Percentiles rank a stretch among this genome's conserved stretches.
These are phyloP conservation scores for Spiromastix sp. DNA, from an alignment of 2,329 filamentous ascomycete genomes.

Conservation along the genomic window DNA sequence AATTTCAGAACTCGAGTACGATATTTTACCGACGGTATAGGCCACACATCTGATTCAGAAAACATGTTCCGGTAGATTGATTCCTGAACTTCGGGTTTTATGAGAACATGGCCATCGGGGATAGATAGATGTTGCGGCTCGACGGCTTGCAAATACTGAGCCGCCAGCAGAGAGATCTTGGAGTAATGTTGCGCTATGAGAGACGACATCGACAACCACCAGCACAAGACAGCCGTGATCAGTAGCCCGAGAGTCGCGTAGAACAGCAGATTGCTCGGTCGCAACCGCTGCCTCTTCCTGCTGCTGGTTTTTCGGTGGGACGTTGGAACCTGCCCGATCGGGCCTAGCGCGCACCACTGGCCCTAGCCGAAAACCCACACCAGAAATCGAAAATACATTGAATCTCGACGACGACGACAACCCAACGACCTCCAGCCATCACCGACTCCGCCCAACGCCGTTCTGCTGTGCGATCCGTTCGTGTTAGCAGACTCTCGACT, in stretches of 20 bases:
- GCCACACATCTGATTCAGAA: conserved; percentile 42
- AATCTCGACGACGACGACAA: conserved; percentile 20
- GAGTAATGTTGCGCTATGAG: conserved; percentile 14
- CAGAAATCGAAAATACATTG: conserved; percentile 29
- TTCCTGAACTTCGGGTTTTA: conserved; percentile 52
- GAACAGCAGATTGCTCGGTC: too few species aligned
- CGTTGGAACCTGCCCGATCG: conserved; percentile 8
- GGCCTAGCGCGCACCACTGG: conserved; percentile 20
- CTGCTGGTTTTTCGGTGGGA: too few species aligned
- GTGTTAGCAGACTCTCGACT: conserved; percentile 20
- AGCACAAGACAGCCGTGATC: too few species aligned
- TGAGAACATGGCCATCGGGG: conserved; percentile 50
- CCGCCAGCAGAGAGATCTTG: conserved; percentile 30
- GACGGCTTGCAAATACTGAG: conserved; percentile 73
- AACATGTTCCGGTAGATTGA: conserved; percentile 59
- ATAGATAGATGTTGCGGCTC: conserved; percentile 51
- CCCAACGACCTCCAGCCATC: conserved; percentile 20
- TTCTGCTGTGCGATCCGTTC: too few species aligned
- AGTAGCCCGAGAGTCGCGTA: too few species aligned
- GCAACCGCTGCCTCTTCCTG: too few species aligned
- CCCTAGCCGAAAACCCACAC: conserved; percentile 34
- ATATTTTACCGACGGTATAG: conserved; percentile 59
- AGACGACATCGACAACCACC: conserved; percentile 3
- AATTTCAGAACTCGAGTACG: conserved; percentile 62
- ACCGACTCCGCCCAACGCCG: conserved; percentile 8